phyloP scores from a whole-genome alignment of 2,329 filamentous ascomycete species.

The Alternaria sp. region DNA sequence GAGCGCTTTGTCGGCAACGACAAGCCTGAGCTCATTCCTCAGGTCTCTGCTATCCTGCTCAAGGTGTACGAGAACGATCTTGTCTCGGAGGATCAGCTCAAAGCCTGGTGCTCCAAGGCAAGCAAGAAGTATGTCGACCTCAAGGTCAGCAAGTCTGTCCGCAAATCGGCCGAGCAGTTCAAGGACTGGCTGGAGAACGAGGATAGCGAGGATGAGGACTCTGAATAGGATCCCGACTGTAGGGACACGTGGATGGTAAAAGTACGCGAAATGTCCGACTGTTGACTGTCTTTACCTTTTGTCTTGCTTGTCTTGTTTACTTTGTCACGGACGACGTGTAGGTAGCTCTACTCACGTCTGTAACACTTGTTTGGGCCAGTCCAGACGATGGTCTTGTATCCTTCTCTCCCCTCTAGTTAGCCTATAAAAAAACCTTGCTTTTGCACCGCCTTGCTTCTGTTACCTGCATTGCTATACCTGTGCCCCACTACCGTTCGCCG shows the following conservation, averaged over 20 bases:
- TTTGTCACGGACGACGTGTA: constrained; percentile 26
- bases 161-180: constrained; percentile 93
- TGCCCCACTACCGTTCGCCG: constrained; percentile 14
- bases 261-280: constrained; percentile 12
- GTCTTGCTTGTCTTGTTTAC: constrained; percentile 19
- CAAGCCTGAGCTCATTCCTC: constrained; percentile 77
- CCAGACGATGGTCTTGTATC: constrained; percentile 11
- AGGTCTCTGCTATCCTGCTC: constrained; percentile 86
- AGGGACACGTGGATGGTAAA: constrained; percentile 6
- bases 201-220: constrained; percentile 64
- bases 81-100: constrained; percentile 84
- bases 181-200: constrained; percentile 87
- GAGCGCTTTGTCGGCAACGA: constrained; percentile 91
- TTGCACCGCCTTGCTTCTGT: constrained; percentile 10
- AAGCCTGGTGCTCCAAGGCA: constrained; percentile 90
- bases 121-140: constrained; percentile 99
- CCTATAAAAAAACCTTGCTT: constrained; percentile 23
- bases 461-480: constrained; percentile 14
- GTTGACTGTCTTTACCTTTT: constrained; percentile 16
- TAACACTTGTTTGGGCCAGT: not conserved
- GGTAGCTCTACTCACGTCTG: constrained; percentile 30
- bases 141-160: constrained; percentile 89
- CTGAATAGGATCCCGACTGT: constrained; percentile 29
- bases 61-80: constrained; percentile 92
- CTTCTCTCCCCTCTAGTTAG: constrained; percentile 26